Evolutionary conservation across 1,284 basidiomycete genomes (phyloP).

Genomic region (Agaricales sp.): DNA sequence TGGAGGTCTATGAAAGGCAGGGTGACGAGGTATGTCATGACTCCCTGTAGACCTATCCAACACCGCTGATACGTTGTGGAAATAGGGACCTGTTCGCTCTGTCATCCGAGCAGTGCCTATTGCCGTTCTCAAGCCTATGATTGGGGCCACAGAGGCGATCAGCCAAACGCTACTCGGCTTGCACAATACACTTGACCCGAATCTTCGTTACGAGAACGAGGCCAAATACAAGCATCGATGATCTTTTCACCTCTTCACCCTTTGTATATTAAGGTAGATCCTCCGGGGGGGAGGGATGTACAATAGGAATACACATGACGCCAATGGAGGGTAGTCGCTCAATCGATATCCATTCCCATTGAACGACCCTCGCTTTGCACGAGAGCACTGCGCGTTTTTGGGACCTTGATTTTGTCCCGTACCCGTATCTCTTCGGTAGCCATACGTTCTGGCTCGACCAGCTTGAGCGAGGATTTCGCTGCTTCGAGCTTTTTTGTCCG

Average conservation of each 20-base stretch:
- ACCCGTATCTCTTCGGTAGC: constrained; percentile 36
- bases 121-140: constrained; percentile 93
- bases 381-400: constrained; percentile 62
- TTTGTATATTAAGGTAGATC: constrained; percentile 1
- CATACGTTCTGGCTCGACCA: constrained; percentile 59
- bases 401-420: constrained; percentile 74
- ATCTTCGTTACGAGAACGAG: constrained; percentile 67
- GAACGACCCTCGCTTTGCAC: constrained; percentile 66
- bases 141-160: constrained; percentile 92
- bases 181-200: constrained; percentile 82
- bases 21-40: constrained; percentile 64
- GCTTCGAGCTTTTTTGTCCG: constrained; percentile 54
- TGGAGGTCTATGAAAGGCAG: constrained; percentile 95
- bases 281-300: constrained; percentile 3
- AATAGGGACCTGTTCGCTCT: constrained; percentile 84
- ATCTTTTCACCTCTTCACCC: constrained; percentile 11
- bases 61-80: constrained; percentile 2
- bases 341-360: constrained; percentile 80
- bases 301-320: constrained; percentile 3
- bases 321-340: constrained; percentile 11
- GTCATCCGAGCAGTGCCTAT: constrained; percentile 96
- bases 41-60: neutral
- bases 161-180: constrained; percentile 91
- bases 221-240: constrained; percentile 82
- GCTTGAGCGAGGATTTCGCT: constrained; percentile 52